Percentiles rank a stretch among this genome's conserved stretches.
Conservation (phyloP, 1,284 basidiomycete species). For the Xerocomus minutiporus region DNA sequence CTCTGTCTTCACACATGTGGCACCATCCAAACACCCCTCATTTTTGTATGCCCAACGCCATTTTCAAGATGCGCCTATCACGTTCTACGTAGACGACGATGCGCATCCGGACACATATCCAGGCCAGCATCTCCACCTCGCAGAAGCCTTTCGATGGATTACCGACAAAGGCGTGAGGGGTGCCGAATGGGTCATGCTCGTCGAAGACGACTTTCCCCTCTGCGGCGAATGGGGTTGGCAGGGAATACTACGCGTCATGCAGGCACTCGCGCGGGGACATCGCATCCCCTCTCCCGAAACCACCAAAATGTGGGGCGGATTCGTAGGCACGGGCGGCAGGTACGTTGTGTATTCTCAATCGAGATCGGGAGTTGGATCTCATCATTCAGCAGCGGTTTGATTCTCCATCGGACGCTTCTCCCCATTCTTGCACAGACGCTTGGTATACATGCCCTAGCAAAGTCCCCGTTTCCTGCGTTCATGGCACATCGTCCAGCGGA, state of each 20-base stretch:
- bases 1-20: conserved; percentile 39
- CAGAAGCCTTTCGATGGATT: conserved; percentile 39
- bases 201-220: conserved; percentile 43
- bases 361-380: background rate
- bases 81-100: conserved; percentile 36
- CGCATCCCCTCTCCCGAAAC: conserved; percentile 6
- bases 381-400: conserved; percentile 33
- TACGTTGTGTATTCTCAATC: conserved; percentile 4
- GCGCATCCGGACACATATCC: conserved; percentile 27
- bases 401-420: conserved; percentile 36
- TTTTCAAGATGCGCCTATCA: conserved; percentile 24
- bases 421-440: conserved; percentile 33
- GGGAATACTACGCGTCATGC: conserved; percentile 34
- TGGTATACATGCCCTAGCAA: conserved; percentile 30
- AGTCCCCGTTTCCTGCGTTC: conserved; percentile 28
- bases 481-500: conserved; percentile 35
- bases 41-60: conserved; percentile 27
- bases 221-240: conserved; percentile 35
- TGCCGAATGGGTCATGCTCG: conserved; percentile 41
- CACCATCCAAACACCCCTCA: conserved; percentile 24
- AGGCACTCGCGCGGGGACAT: conserved; percentile 28
- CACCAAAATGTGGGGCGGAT: conserved; percentile 33
- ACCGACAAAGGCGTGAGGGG: conserved; percentile 7
- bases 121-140: conserved; percentile 39
- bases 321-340: conserved; percentile 43